Evolutionary conservation across 1,284 basidiomycete species (phyloP), one percentile per base, ranked within the genome.

Genomic region (Leucocoprinus gongylophorus): DNA sequence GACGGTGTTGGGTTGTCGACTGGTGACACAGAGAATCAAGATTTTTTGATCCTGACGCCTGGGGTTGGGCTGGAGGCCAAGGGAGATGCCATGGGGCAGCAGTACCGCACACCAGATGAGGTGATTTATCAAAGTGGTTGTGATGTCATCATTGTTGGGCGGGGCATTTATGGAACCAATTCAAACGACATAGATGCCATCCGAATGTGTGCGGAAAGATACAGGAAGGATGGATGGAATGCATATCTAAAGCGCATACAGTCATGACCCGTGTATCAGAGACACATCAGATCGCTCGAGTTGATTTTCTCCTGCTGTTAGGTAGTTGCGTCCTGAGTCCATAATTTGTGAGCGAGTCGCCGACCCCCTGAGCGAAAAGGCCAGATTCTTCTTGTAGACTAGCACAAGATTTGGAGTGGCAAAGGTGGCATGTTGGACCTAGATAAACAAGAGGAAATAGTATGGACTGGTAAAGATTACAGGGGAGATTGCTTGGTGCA

Each of bases 111-210:
- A 2, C 97, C 97, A 1, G 71, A 80, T 32, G 77, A 95, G 66
- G 95, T 97, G 20, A 74, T 99, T 15, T 67, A 80, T 33, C 81
- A 89, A 46, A 83, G 80, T 41, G 95, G 93, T n/a, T 93, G 91
- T 66, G 97, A 99, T 71, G 81, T 99, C 26, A 99, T 99, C 64
- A 99, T 99, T 58, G 97, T 99, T 35, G 97, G 97, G 13, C 75
- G 97, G 53, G 97, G 95, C 0, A 88, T 99, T 48, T 97, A 97
- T 67, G 92, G 91, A 15, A 81, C 81, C 54, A 80, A 83, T 37
- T 64, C 65, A 37, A 66, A 59, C 29, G 71, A 78, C 39, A 74
- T 80, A 7, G 71, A 80, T 13, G 73, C 79, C 18, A 78, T 84
- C 40, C 73, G 77, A 28, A 72, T 71, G 40, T 88, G 93, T 64